Conservation (phyloP, 257 asterid species). For the Solanum chiquidenum region DNA sequence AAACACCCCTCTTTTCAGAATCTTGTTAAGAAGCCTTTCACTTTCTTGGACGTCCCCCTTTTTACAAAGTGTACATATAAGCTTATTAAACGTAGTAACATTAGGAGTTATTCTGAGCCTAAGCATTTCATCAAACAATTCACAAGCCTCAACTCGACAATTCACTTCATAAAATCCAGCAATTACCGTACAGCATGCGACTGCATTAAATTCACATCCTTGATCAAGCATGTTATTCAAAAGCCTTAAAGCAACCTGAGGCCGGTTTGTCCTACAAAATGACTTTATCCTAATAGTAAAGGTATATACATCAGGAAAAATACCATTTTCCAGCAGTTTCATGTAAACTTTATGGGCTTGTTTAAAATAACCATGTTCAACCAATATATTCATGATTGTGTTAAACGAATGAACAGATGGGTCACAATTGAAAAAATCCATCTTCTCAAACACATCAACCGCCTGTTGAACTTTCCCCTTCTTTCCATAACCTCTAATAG, state of each 20-base stretch:
- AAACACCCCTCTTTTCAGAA: constrained; percentile 57
- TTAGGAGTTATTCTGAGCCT: constrained; percentile 50
- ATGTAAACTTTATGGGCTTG: constrained; percentile 87
- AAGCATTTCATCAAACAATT: constrained; percentile 73
- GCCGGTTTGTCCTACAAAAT: constrained; percentile 71
- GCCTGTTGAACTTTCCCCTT: constrained; percentile 67
- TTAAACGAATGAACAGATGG: constrained; percentile 62
- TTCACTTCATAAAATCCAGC: constrained; percentile 68
- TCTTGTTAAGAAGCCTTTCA: constrained; percentile 67
- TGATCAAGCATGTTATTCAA: constrained; percentile 73
- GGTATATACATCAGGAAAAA: constrained; percentile 72
- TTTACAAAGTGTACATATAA: constrained; percentile 59
- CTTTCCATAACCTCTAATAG: constrained; percentile 70
- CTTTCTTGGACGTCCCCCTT: constrained; percentile 60
- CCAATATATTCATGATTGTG: constrained; percentile 74
- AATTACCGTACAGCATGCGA: constrained; percentile 66
- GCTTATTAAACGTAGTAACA: constrained; percentile 65
- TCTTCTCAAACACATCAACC: constrained; percentile 75
- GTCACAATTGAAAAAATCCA: constrained; percentile 79
- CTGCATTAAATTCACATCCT: constrained; percentile 61
- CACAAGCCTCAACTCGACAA: constrained; percentile 35
- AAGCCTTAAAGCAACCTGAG: constrained; percentile 79
- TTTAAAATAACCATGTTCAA: constrained; percentile 52
- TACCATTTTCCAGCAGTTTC: constrained; percentile 68
- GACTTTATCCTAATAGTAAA: constrained; percentile 78